Evolutionary conservation across 257 asterid species (phyloP).

Genomic region (Nicotiana paniculata): DNA sequence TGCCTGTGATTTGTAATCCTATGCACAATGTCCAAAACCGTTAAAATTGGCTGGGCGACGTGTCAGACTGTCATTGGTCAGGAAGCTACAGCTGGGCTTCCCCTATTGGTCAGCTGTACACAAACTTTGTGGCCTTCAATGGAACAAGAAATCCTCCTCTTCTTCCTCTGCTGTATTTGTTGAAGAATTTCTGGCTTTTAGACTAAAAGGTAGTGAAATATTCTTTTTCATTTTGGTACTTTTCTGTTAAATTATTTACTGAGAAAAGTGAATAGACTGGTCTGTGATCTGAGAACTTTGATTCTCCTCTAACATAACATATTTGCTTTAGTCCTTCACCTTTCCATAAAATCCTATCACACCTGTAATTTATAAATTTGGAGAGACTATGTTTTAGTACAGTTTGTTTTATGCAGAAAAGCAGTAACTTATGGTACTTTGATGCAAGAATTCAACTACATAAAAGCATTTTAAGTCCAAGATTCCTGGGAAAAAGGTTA

Average conservation of each 20-base stretch:
- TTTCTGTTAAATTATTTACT: conserved; percentile 20
- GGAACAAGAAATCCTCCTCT: too few species aligned
- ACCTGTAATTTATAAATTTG: conserved; percentile 35
- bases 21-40: conserved; percentile 3
- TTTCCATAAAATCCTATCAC: conserved; percentile 89
- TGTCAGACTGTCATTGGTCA: not conserved
- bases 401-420: not conserved
- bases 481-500: not conserved
- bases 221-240: conserved; percentile 1
- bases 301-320: conserved; percentile 67
- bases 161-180: not conserved
- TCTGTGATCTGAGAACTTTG: conserved; percentile 85
- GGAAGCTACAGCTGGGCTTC: not conserved
- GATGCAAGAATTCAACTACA: not conserved
- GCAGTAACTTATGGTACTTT: not conserved
- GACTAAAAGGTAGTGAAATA: not conserved
- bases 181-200: not conserved
- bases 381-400: not conserved
- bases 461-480: not conserved
- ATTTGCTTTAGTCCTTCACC: conserved; percentile 76
- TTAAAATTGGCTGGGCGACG: not conserved
- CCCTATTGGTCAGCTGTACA: not conserved
- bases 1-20: not conserved
- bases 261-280: conserved; percentile 77
- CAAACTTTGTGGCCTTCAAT: too few species aligned